Base-by-base conservation (phyloP, 208 protist genomes). In the Acanthamoeba royreba region DNA sequence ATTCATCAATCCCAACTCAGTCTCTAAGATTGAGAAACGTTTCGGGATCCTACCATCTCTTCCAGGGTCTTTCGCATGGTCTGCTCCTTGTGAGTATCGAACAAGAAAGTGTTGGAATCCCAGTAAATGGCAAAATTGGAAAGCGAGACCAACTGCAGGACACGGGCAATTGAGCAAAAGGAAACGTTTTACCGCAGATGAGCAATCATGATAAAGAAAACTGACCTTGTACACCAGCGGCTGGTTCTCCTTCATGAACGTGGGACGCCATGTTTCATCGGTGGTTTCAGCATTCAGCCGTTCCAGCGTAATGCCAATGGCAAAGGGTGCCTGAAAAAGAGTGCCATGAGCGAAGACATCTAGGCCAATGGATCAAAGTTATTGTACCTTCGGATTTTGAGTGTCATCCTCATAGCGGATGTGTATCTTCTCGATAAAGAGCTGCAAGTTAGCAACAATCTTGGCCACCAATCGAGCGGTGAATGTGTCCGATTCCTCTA, bases 361-460 rank as follows among this genome's bases (percentile, higher is more conserved):
- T 55, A 17, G 28, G 25, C 28, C 28, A 49, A 58, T 22, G n/a
- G n/a, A n/a, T n/a, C n/a, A n/a, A n/a, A n/a, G n/a, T 11, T 49
- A 22, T 7, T 22, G 13, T 45, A 92, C 87, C 52, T 45, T 22
- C 25, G 87, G 87, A 42, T 92, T 77, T 28, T 15, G 19, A 28
- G 11, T n/a, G 33, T 77, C 87, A 45, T 92, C 87, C 46, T 92
- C 87, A 7, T 92, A 92, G 13, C 87, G 42, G 42, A 92, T 92
- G 28, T 92, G 87, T 5, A 92, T 49, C 61, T 92, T 92, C 28
- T 92, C 87, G 9, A 92, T 49, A 46, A 92, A 92, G 15, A 92
- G 25, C 31, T 92, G 87, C 42, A 92, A 42, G 43, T 92, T 92
- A 25, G 28, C 87, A 0, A 92, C 55, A 4, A 92, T 35, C 46